A percentile compares a stretch with the other conserved stretches of the same genome.
Conservation (phyloP, 345 rosid genomes). For the Orychophragmus violaceus region DNA sequence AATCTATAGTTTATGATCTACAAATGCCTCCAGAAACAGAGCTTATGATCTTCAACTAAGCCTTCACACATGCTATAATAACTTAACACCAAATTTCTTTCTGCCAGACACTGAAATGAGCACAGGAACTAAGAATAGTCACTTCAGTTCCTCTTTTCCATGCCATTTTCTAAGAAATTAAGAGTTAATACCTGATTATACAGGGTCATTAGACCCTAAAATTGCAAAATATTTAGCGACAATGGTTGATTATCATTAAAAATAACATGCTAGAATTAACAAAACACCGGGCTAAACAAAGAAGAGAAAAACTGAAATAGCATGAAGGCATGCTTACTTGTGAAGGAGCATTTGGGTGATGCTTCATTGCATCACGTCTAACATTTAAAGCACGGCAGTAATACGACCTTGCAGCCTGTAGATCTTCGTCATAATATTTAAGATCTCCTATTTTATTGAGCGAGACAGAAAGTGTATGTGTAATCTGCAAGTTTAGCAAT, state of each 20-base stretch:
- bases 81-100: neutral
- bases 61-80: neutral
- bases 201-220: neutral
- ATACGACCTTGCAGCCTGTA: constrained; percentile 75
- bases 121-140: neutral
- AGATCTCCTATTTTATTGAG: constrained; percentile 96
- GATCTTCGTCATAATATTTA: constrained; percentile 78
- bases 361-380: constrained; percentile 67
- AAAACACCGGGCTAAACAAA: neutral
- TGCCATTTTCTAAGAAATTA: neutral
- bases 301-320: neutral
- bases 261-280: neutral
- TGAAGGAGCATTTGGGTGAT: constrained; percentile 52
- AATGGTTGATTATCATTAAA: neutral
- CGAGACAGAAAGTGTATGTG: constrained; percentile 90
- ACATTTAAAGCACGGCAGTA: constrained; percentile 68
- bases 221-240: neutral
- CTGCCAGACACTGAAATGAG: neutral
- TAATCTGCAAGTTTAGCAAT: constrained; percentile 41
- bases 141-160: neutral
- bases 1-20: neutral
- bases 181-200: neutral
- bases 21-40: neutral
- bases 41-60: neutral
- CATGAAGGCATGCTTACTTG: constrained; percentile 46